phyloP scores from a whole-genome alignment of 2,329 filamentous ascomycete species.

The Aphanocladium album region DNA sequence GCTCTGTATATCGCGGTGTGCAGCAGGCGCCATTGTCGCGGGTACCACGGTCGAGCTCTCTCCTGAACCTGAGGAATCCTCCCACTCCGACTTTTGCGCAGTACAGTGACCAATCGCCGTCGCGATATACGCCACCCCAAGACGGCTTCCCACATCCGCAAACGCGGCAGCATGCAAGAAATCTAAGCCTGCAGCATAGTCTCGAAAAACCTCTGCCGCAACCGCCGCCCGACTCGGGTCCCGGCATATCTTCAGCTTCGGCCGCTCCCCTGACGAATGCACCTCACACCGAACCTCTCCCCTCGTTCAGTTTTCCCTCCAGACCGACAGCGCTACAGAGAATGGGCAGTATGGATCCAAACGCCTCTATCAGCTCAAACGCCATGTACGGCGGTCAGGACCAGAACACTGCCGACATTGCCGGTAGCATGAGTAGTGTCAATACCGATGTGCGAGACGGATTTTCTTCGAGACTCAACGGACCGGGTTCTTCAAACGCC shows the following conservation, averaged over 20 bases:
- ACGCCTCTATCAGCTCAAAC: neutral
- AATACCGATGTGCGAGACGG: conserved; percentile 9
- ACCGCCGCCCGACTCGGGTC: conserved; percentile 32
- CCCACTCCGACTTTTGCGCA: conserved; percentile 1
- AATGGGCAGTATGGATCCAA: conserved; percentile 1
- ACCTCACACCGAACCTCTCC: conserved; percentile 25
- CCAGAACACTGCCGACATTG: neutral
- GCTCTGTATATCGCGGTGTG: conserved; percentile 4
- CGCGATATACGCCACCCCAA: conserved; percentile 11
- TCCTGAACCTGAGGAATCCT: conserved; percentile 4
- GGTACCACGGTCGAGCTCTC: conserved; percentile 8
- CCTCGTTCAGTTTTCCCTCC: conserved; percentile 1
- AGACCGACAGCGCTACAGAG: neutral
- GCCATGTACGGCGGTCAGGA: conserved; percentile 10
- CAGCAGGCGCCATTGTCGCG: conserved; percentile 1
- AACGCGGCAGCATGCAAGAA: conserved; percentile 45
- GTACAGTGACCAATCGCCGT: conserved; percentile 1
- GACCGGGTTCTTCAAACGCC: conserved; percentile 50
- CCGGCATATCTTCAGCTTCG: conserved; percentile 8
- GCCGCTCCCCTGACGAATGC: neutral
- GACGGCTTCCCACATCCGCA: conserved; percentile 4
- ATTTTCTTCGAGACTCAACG: conserved; percentile 30
- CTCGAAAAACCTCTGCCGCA: conserved; percentile 54
- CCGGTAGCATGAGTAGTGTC: neutral
- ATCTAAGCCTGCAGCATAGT: conserved; percentile 50